Base-by-base conservation (phyloP, 2,329 filamentous ascomycete genomes). In the Amylocarpus encephaloides region DNA sequence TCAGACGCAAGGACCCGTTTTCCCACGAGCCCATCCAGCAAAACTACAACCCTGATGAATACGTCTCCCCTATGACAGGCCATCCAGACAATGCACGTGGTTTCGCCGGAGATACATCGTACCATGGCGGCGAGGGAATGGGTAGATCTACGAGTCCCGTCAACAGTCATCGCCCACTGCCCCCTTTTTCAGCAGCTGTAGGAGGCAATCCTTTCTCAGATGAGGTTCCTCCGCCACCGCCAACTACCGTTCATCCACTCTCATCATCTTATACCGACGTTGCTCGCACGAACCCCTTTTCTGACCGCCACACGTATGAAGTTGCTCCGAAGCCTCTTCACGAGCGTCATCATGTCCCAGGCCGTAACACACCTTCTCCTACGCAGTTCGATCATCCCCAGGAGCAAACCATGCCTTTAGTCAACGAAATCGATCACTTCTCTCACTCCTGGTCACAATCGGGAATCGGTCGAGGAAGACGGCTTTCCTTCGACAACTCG, bases 341-440 rank as follows among this genome's bases (percentile, higher is more conserved):
- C 10, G 22, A 43, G 16, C 19, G 39, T 40, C 34, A 30, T 19
- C 35, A 35, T 16, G 19, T 32, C 16, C 40, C 47, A 22, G 6
- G 32, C 30, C 19, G 30, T 10, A 18, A 35, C n/a, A 36, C 40
- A 9, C 46, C 46, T 4, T 43, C 46, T 18, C 45, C 45, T 38
- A 26, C n/a, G 22, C 32, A 34, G 4, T 19, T 19, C n/a, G 33
- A 36, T 22, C 9, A 5, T 32, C 13, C 36, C 13, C 45, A 26
- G n/a, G 38, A 38, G 15, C 38, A 35, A 30, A 35, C 16, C 10
- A 11, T 42, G 30, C 46, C 46, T n/a, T 13, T 42, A 12, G 46
- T 48, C 29, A 35, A 35, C 6, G 39, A 48, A 32, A 39, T 41
- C 15, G 51, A 57, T 12, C 52, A 59, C 41, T 57, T 57, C 43